Base-by-base conservation (phyloP, 1,284 basidiomycete genomes). In the Omphalotus olearius region DNA sequence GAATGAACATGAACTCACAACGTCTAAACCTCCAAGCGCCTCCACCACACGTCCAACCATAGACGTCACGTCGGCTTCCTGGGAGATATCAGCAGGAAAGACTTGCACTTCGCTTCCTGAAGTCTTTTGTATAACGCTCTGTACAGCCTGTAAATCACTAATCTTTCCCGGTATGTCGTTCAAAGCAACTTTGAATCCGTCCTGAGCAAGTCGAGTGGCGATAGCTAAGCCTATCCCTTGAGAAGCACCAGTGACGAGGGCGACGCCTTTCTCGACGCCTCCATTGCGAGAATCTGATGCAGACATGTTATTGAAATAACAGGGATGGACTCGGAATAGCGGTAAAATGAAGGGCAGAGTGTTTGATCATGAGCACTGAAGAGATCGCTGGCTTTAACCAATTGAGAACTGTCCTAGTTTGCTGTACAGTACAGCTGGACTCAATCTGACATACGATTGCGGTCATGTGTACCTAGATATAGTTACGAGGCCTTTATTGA, bases 141-240 rank as follows among this genome's bases (percentile, higher is more conserved):
- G 57, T 6, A 59, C 43, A 1, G 33, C 30, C 6, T 53, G 46
- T 0, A 60, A 46, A 9, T 30, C n/a, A 17, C 52, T 53, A 6
- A 42, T 33, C 43, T 61, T 59, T 13, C 46, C 41, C 2, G 50
- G 51, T n/a, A 62, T 37, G 40, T 62, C 59, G 47, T 59, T 59
- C n/a, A 62, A 20, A 17, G 56, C 60, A 18, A 62, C 47, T 33
- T 56, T 47, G 51, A 57, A 58, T 10, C 61, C 61, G 35, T 62
- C 61, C 17, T 52, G 37, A 11, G 58, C 58, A 51, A 78, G 69
- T 41, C 72, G 67, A 45, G 66, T 52, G 26, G 72, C 66, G 55
- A 75, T 72, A 50, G 71, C 68, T 41, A 65, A 66, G 9, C 74
- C 73, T 48, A 76, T 72, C 38, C 73, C 73, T 59, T 70, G 70